These are phyloP conservation scores for Pythium oligandrum DNA, from an alignment of 352 stramenopile species.

Conservation along the genomic window DNA sequence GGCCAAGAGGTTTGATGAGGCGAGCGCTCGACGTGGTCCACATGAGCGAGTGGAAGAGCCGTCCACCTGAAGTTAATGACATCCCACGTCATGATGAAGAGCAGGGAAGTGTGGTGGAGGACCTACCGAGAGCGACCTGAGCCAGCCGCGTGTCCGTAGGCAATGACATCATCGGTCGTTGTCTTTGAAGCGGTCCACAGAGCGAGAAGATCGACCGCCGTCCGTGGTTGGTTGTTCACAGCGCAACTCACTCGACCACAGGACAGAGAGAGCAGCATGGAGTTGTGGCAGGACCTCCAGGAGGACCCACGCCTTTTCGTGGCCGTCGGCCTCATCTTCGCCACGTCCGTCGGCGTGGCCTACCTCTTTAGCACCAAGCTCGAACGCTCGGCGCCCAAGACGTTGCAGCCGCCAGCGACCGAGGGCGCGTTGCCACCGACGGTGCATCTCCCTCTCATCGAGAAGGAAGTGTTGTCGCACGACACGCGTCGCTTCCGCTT, in stretches of 20 bases:
- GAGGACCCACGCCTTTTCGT: constrained; percentile 43
- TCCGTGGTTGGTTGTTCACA: too few relatives aligned
- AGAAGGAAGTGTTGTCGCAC: constrained; percentile 90
- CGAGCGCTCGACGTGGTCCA: constrained; percentile 2
- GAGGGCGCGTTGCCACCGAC: constrained; percentile 30
- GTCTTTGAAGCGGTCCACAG: too few relatives aligned
- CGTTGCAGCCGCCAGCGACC: constrained; percentile 36
- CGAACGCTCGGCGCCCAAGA: constrained; percentile 27
- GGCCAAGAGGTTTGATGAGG: too few relatives aligned
- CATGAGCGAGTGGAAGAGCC: background rate
- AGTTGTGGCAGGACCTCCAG: constrained; percentile 5
- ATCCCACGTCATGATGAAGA: too few relatives aligned
- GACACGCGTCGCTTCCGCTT: constrained; percentile 95
- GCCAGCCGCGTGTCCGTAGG: background rate
- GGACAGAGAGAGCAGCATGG: background rate
- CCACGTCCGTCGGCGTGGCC: constrained; percentile 36
- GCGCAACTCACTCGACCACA: too few relatives aligned
- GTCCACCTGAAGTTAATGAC: too few relatives aligned
- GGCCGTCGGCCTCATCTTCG: constrained; percentile 41
- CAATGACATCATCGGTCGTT: constrained; percentile 16
- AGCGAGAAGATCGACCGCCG: too few relatives aligned
- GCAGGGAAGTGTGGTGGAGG: too few relatives aligned
- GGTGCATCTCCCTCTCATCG: constrained; percentile 76
- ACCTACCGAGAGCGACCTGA: too few relatives aligned
- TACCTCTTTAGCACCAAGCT: constrained; percentile 29